Evolutionary conservation across 2,329 filamentous ascomycete species (phyloP), one percentile per base, ranked within the genome.

Genomic region (Sclerotinia spermophila): DNA sequence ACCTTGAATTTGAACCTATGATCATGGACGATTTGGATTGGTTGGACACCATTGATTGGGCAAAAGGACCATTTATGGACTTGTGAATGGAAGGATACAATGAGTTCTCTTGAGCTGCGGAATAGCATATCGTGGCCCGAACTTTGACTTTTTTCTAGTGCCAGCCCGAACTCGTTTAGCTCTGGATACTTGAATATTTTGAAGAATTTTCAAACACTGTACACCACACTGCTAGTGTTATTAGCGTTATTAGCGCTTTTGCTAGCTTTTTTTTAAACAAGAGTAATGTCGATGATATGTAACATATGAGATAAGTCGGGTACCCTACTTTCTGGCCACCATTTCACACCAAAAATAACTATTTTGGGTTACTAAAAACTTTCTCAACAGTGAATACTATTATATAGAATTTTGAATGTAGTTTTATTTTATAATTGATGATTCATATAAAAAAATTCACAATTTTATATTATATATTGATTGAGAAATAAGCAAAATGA

Each of bases 11-110:
- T 30, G 56, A 44, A 56, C 13, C 59, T 6, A 59, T 40, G 5
- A n/a, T 19, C 5, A 60, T 75, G n/a, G 75, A 76, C 64, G 74
- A 77, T 45, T 65, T 78, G 56, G 76, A 77, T 66, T 78, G 77
- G 76, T 69, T 78, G 68, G 77, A 77, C 69, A 75, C 72, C 30
- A 74, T 78, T 15, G 77, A 78, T 72, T 78, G 77, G 77, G 73
- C 72, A 5, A 71, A 76, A 24, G 76, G 76, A 13, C 77, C 76
- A 19, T 78, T 75, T 72, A 71, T 75, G 56, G 74, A 78, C 73
- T 68, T 77, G 21, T 70, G 53, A 19, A 65, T 65, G 61, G 61
- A 51, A 24, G 61, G 44, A 7, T 65, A 65, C 48, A 51, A 35
- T 53, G 42, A 51, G 15, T 48, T 65, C 21, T 64, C 42, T 44